phyloP scores from a whole-genome alignment of 257 asterid species.

The Nicotiana tomentosiformis region DNA sequence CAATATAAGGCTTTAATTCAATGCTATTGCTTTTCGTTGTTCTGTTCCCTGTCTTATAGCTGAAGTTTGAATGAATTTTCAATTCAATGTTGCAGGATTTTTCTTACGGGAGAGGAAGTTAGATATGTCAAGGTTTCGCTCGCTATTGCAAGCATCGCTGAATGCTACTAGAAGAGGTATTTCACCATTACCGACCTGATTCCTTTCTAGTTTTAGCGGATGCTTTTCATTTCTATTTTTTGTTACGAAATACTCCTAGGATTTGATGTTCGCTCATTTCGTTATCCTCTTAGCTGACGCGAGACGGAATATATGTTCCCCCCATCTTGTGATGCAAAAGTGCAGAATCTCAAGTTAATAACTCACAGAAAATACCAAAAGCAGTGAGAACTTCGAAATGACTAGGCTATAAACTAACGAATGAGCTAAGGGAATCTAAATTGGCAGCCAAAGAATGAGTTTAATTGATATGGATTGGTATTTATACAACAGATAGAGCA shows the following conservation, averaged over 20 bases:
- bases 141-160: conserved; percentile 63
- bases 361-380: background rate
- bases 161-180: conserved; percentile 79
- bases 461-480: background rate
- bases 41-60: background rate
- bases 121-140: conserved; percentile 74
- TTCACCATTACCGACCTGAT: background rate
- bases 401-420: background rate
- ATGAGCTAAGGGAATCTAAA: background rate
- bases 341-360: background rate
- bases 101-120: background rate
- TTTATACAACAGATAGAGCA: background rate
- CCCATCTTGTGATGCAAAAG: background rate
- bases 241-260: background rate
- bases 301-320: background rate
- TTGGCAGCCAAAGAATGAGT: background rate
- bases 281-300: background rate
- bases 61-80: background rate
- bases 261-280: background rate
- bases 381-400: background rate
- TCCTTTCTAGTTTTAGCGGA: background rate
- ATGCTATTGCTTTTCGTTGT: background rate
- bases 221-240: background rate
- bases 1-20: background rate
- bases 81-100: background rate